Evolutionary conservation across 306 rosid species (phyloP).

Genomic region (Alnus rubra): DNA sequence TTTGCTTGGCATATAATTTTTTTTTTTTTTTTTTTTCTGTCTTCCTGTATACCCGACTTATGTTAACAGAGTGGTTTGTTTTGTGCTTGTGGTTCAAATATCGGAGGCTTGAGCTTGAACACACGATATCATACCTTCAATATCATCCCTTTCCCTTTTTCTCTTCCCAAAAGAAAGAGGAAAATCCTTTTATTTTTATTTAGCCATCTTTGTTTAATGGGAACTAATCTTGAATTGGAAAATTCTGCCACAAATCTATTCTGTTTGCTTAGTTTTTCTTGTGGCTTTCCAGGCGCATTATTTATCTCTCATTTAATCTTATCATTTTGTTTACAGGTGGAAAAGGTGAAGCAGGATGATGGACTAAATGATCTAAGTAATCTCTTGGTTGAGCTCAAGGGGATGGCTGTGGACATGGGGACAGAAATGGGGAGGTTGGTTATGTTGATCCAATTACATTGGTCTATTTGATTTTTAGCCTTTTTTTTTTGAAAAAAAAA

Average conservation of each 20-base stretch:
- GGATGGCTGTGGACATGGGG: conserved; percentile 96
- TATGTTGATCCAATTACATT: conserved; percentile 2
- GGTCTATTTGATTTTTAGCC: not conserved
- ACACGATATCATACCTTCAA: not conserved
- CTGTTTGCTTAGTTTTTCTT: not conserved
- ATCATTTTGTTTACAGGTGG: conserved; percentile 53
- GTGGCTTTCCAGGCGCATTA: not conserved
- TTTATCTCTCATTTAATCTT: not conserved
- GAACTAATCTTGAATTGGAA: not conserved
- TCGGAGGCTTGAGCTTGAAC: not conserved
- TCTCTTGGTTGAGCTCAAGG: conserved; percentile 85
- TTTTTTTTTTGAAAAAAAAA: too few relatives aligned
- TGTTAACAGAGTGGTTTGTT: not conserved
- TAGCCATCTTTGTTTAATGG: not conserved
- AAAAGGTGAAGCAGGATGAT: conserved; percentile 87
- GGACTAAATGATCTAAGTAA: conserved; percentile 76
- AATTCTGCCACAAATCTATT: not conserved
- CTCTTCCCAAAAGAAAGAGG: not conserved
- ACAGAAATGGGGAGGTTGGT: conserved; percentile 82
- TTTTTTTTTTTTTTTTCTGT: not conserved
- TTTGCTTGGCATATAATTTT: not conserved
- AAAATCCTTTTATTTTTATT: not conserved
- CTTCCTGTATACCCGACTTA: too few relatives aligned
- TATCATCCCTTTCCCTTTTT: not conserved
- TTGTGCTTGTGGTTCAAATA: not conserved